Evolutionary conservation across 192 early-diverging fungal species (phyloP).

Genomic region (Coemansia sp.): DNA sequence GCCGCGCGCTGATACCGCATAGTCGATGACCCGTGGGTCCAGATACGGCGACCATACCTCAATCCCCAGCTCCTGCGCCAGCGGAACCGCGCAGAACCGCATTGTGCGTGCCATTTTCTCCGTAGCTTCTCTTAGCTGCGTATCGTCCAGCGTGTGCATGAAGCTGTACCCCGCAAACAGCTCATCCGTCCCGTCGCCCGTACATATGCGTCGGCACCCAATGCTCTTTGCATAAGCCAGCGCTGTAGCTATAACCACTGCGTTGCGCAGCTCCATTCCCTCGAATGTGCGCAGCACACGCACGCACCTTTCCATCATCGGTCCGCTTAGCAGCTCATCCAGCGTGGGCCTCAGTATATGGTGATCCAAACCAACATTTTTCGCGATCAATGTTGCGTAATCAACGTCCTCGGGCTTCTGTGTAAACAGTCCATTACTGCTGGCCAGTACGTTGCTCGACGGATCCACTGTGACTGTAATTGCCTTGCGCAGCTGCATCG

Average conservation of each 20-base stretch:
- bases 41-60: slow-evolving; percentile 59
- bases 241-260: slow-evolving; percentile 59
- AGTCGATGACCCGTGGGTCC: slow-evolving; percentile 55
- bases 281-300: slow-evolving; percentile 63
- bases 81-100: slow-evolving; percentile 54
- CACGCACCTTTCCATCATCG: slow-evolving; percentile 57
- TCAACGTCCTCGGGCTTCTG: slow-evolving; percentile 56
- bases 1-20: slow-evolving; percentile 42
- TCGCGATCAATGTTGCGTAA: slow-evolving; percentile 56
- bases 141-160: slow-evolving; percentile 56
- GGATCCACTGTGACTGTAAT: slow-evolving; percentile 56
- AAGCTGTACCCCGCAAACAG: slow-evolving; percentile 72
- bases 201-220: slow-evolving; percentile 55
- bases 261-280: slow-evolving; percentile 71
- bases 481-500: slow-evolving; percentile 43
- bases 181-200: slow-evolving; percentile 72
- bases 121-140: slow-evolving; percentile 53
- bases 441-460: slow-evolving; percentile 3
- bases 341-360: slow-evolving; percentile 51
- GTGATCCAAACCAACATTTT: slow-evolving; percentile 47
- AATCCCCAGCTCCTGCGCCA: slow-evolving; percentile 53
- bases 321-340: slow-evolving; percentile 38
- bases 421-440: slow-evolving; percentile 21
- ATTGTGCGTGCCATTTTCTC: slow-evolving; percentile 55
- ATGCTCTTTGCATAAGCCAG: slow-evolving; percentile 48